Base-by-base conservation (phyloP, 2,329 filamentous ascomycete genomes). In the Alternaria arborescens region DNA sequence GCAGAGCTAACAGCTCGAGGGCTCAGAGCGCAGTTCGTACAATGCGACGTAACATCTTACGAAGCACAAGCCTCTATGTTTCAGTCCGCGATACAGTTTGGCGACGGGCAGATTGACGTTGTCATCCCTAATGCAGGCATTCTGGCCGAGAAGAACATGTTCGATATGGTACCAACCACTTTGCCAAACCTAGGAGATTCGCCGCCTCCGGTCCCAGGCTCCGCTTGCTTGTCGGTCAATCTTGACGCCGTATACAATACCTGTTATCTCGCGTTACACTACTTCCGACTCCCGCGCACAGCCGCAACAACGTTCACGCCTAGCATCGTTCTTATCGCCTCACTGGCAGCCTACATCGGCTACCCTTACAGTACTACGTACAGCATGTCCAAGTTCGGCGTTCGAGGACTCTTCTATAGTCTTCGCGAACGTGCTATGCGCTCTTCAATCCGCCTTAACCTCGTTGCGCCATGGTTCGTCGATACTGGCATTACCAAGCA, bases 41-140 rank as follows among this genome's bases (percentile, higher is more conserved):
- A 62, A 32, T 71, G 71, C 50, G 71, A 79, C 57, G 74, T 78
- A 7, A 69, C 67, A 4, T 69, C 68, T 6, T 77, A 74, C 54
- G 46, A 60, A 7, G 68, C 70, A 8, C 75, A 77, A 52, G 60
- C 70, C 14, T 52, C 52, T 2, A 68, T 76, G 42, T 79, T 78
- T 65, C 71, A 76, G 41, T 65, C 61, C 3, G 74, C 76, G 1
- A 62, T 77, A 14, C 11, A 38, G 1, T 74, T 71, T 22, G 72
- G 71, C 4, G 60, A 66, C 0, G 67, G 60, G 8, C 71, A 55
- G 11, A 48, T 79, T 26, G 76, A 79, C 41, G 48, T 77, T 16
- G 72, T 76, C 3, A 64, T 78, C 4, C 67, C 74, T 5, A 68
- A 66, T 18, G 76, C 77, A 3, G 77, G 76, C 26, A 64, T 75